Conservation (phyloP, 768 basidiomycete genomes). For the Boletus patriciae region DNA sequence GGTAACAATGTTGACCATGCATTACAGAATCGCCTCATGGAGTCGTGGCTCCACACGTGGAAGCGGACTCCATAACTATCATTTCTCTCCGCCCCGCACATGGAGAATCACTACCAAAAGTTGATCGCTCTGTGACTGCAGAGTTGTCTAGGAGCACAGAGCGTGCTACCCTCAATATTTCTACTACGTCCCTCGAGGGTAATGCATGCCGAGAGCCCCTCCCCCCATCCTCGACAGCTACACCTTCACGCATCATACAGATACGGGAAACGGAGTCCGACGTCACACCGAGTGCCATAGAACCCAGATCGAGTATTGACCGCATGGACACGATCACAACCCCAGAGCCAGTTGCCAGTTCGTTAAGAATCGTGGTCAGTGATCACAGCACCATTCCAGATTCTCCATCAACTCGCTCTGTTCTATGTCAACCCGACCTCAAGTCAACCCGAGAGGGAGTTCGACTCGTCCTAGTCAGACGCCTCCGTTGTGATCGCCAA, state of each 20-base stretch:
- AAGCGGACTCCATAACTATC: conserved; percentile 4
- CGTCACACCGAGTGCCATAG: conserved; percentile 10
- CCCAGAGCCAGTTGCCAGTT: conserved; percentile 10
- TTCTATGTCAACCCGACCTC: conserved; percentile 18
- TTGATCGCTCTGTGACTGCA: conserved; percentile 1
- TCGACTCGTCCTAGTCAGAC: conserved; percentile 59
- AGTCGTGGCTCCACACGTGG: conserved; percentile 13
- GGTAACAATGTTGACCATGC: conserved; percentile 10
- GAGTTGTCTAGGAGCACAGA: conserved; percentile 9
- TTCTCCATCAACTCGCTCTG: conserved; percentile 6
- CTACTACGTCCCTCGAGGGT: too few relatives aligned
- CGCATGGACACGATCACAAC: conserved; percentile 8
- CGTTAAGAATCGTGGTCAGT: conserved; percentile 31
- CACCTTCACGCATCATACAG: conserved; percentile 13
- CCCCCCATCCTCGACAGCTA: conserved; percentile 12
- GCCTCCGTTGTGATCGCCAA: conserved; percentile 59
- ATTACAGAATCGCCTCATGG: conserved; percentile 16
- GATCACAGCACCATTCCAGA: conserved; percentile 23
- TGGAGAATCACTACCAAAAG: conserved; percentile 9
- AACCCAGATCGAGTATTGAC: conserved; percentile 7
- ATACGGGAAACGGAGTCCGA: conserved; percentile 17
- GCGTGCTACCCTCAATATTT: conserved; percentile 9
- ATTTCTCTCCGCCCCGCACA: conserved; percentile 3
- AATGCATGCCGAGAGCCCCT: conserved; percentile 4
- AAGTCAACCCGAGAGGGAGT: conserved; percentile 60